phyloP scores from a whole-genome alignment of 108 stramenopile species.

The Fistulifera solaris region DNA sequence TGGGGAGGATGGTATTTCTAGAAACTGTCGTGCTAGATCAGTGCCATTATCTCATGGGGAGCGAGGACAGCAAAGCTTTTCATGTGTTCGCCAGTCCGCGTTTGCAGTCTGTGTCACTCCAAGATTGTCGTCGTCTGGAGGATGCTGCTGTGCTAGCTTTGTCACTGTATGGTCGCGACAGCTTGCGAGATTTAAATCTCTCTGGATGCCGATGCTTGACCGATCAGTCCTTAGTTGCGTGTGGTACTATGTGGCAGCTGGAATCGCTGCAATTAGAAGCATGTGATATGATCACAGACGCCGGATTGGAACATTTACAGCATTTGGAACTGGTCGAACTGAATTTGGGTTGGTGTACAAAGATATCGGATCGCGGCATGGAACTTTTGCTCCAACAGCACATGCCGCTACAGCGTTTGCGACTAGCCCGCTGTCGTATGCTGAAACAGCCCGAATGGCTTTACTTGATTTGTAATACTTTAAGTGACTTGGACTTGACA shows the following conservation, averaged over 20 bases:
- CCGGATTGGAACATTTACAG: constrained; percentile 43
- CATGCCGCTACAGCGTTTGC: constrained; percentile 31
- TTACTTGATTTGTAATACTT: too few species aligned
- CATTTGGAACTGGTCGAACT: constrained; percentile 55
- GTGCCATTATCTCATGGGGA: neutral
- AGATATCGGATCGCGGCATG: constrained; percentile 52
- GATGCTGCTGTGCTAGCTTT: constrained; percentile 76
- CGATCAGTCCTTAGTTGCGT: constrained; percentile 51
- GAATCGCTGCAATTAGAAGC: constrained; percentile 60
- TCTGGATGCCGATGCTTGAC: constrained; percentile 81
- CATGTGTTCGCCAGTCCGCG: too few species aligned
- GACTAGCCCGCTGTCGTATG: constrained; percentile 60
- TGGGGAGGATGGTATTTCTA: neutral
- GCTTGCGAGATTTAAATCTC: constrained; percentile 42
- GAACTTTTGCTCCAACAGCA: constrained; percentile 20
- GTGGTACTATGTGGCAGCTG: constrained; percentile 31
- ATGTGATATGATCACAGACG: constrained; percentile 76
- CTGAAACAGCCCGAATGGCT: too few species aligned
- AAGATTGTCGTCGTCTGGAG: constrained; percentile 68
- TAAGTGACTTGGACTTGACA: constrained; percentile 19
- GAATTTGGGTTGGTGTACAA: constrained; percentile 75
- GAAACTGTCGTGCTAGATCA: neutral
- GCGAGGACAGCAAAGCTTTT: neutral
- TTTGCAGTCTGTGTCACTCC: constrained; percentile 59
- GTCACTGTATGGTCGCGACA: constrained; percentile 35